Percentiles rank a stretch among this genome's conserved stretches.
These are phyloP conservation scores for Suhomyces atakaporum DNA, from an alignment of 1,139 yeast genomes.

Conservation along the genomic window DNA sequence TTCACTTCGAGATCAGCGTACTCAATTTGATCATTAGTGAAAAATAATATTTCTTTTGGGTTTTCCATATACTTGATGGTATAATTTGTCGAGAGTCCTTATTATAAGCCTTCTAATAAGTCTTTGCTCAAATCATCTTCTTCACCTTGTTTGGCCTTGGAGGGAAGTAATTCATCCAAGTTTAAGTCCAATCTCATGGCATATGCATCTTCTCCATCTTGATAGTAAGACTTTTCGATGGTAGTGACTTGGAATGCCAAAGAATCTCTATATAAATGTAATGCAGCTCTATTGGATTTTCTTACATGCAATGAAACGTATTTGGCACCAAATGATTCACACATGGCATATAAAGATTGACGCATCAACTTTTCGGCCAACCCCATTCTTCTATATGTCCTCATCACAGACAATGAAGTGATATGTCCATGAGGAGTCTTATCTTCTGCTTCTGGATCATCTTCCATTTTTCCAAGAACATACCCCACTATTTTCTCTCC, in stretches of 20 bases:
- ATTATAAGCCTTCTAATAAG: constrained; percentile 25
- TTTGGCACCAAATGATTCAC: constrained; percentile 80
- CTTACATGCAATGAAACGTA: constrained; percentile 93
- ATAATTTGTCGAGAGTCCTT: constrained; percentile 2
- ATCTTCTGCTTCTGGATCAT: constrained; percentile 76
- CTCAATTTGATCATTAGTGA: too few species aligned
- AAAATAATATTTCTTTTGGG: too few species aligned
- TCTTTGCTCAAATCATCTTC: constrained; percentile 54
- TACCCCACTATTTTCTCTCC: constrained; percentile 91
- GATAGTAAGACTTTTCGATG: constrained; percentile 85
- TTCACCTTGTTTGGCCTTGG: constrained; percentile 48
- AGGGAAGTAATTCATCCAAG: constrained; percentile 62
- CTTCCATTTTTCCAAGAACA: constrained; percentile 95
- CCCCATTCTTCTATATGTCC: constrained; percentile 94
- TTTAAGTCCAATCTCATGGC: constrained; percentile 77
- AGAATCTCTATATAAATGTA: constrained; percentile 87
- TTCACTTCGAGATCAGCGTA: too few species aligned
- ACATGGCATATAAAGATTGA: constrained; percentile 75
- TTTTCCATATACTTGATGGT: too few species aligned
- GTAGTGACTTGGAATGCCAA: constrained; percentile 77
- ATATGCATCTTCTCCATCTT: constrained; percentile 98
- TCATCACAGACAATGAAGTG: constrained; percentile 91
- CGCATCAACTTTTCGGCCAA: constrained; percentile 92
- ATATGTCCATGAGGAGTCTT: constrained; percentile 89
- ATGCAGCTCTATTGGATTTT: constrained; percentile 90